phyloP scores from a whole-genome alignment of 805 yeast genomes.

The Komagataella ulmi region DNA sequence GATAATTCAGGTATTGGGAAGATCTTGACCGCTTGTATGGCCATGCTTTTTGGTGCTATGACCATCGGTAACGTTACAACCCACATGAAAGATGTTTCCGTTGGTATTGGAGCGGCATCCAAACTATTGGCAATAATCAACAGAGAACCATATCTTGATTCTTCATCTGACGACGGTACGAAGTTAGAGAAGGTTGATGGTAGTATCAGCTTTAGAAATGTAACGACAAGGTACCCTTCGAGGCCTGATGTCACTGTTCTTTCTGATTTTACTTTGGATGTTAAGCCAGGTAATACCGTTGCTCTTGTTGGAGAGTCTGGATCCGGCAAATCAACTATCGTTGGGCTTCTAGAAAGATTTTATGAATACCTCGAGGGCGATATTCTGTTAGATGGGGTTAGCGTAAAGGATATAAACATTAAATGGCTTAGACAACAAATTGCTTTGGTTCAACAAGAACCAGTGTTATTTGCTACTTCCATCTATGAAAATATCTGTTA shows the following conservation, averaged over 20 bases:
- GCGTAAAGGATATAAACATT: conserved; percentile 31
- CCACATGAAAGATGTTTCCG: conserved; percentile 68
- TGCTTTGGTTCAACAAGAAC: conserved; percentile 65
- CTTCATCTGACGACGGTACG: conserved; percentile 23
- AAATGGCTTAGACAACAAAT: conserved; percentile 37
- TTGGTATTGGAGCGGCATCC: conserved; percentile 67
- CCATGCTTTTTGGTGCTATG: conserved; percentile 62
- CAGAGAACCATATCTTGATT: conserved; percentile 14
- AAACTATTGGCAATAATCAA: conserved; percentile 29
- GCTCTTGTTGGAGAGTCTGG: conserved; percentile 85
- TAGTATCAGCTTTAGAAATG: conserved; percentile 25
- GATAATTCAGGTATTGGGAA: conserved; percentile 41
- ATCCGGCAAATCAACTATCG: conserved; percentile 77
- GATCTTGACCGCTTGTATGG: conserved; percentile 55
- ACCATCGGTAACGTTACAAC: conserved; percentile 45
- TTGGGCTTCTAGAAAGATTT: conserved; percentile 41
- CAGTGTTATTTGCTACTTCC: conserved; percentile 61
- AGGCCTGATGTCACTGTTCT: conserved; percentile 16
- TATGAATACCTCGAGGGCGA: conserved; percentile 25
- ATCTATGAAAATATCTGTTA: conserved; percentile 59
- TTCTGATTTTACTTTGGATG: conserved; percentile 24
- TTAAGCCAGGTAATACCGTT: conserved; percentile 35
- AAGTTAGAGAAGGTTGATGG: conserved; percentile 12
- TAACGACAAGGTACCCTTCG: conserved; percentile 32
- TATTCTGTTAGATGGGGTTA: conserved; percentile 30